A percentile compares a stretch with the other conserved stretches of the same genome.
These are phyloP conservation scores for Vaccinium vitisidaea DNA, from an alignment of 148 eudicot species.

Conservation along the genomic window DNA sequence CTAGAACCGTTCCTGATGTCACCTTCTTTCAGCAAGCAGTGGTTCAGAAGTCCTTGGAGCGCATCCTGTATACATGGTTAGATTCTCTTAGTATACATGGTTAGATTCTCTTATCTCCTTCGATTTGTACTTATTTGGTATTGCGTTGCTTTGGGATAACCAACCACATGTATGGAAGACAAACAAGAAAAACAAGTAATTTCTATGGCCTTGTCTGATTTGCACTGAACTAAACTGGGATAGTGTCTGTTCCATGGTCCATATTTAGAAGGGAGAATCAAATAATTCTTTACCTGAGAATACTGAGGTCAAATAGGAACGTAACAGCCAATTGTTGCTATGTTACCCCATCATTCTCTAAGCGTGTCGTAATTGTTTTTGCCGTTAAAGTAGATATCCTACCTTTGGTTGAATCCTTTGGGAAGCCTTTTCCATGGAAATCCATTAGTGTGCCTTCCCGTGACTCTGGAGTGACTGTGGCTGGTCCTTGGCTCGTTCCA, in stretches of 20 bases:
- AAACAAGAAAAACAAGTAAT: background rate
- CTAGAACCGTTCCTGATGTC: constrained; percentile 96
- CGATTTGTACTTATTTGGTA: background rate
- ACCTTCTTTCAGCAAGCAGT: constrained; percentile 83
- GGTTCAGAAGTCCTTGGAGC: constrained; percentile 94
- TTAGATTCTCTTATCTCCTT: constrained; percentile 30
- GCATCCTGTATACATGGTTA: constrained; percentile 92
- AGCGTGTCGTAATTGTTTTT: background rate
- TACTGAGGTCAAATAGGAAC: background rate
- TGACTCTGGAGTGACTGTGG: background rate
- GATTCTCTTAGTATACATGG: constrained; percentile 63
- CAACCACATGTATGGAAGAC: background rate
- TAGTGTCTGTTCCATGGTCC: background rate
- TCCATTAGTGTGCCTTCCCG: background rate
- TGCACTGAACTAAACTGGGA: background rate
- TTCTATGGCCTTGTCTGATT: background rate
- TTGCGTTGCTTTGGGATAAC: background rate
- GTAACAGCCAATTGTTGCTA: background rate
- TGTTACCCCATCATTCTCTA: background rate
- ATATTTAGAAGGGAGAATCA: background rate
- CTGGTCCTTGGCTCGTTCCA: background rate
- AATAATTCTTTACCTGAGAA: background rate
- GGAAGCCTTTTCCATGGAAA: background rate
- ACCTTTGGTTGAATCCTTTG: background rate
- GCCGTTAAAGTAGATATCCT: background rate